Percentiles rank a stretch among this genome's conserved stretches.
Evolutionary conservation across 2,329 filamentous ascomycete genomes (phyloP).

Genomic region (Ustilaginoidea virens): DNA sequence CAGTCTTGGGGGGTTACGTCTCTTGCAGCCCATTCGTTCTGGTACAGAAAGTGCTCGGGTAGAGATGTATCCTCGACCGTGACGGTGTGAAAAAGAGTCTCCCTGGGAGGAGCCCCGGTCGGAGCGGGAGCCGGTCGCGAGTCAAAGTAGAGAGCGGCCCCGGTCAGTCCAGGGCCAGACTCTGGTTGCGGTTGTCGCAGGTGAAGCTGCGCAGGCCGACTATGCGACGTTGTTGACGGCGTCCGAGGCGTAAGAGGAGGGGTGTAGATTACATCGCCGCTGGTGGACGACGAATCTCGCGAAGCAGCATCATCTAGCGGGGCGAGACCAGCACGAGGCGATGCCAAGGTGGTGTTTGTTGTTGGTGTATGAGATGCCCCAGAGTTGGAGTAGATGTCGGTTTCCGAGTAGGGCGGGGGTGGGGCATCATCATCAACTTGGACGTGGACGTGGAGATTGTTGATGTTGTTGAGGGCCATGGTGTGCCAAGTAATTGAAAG

Average conservation of each 20-base stretch:
- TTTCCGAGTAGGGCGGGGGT: conserved; percentile 42
- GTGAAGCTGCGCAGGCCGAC: too few relatives aligned
- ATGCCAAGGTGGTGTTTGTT: conserved; percentile 4
- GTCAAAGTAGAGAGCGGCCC: conserved; percentile 26
- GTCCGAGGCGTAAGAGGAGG: conserved; percentile 32
- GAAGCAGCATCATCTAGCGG: conserved; percentile 19
- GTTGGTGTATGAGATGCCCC: conserved; percentile 13
- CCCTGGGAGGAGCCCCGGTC: conserved; percentile 3
- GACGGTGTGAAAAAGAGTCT: conserved; percentile 19
- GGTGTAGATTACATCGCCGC: conserved; percentile 30
- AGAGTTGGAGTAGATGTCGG: conserved; percentile 35
- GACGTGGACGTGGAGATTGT: conserved; percentile 8
- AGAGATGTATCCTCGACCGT: conserved; percentile 18
- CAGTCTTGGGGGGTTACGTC: conserved; percentile 39
- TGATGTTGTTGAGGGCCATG: conserved; percentile 7
- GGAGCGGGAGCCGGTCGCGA: conserved; percentile 20
- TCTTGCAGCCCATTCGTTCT: conserved; percentile 19
- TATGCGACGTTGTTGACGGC: conserved; percentile 6
- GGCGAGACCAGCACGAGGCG: conserved; percentile 12
- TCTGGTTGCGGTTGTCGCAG: background rate
- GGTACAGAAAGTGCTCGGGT: conserved; percentile 29
- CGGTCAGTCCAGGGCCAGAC: conserved; percentile 2
- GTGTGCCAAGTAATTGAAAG: conserved; percentile 1
- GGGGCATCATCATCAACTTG: conserved; percentile 22
- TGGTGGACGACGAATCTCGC: conserved; percentile 22